A percentile compares a stretch with the other conserved stretches of the same genome.
Evolutionary conservation across 352 stramenopile species (phyloP).

Genomic region (Phytophthora tentaculata): DNA sequence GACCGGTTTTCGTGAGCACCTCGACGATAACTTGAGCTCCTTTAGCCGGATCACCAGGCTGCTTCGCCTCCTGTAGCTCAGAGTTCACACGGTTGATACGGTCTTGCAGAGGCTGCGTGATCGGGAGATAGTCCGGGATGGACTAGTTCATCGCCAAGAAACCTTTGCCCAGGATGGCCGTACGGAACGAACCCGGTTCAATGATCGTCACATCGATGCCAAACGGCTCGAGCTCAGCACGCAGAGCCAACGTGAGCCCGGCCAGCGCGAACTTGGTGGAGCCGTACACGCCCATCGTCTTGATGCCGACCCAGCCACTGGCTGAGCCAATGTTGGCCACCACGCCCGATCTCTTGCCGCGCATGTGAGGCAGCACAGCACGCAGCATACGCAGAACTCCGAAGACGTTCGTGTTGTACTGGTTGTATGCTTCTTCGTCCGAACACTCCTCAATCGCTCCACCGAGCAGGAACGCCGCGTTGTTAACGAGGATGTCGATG

Average conservation of each 20-base stretch:
- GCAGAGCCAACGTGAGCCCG: conserved; percentile 40
- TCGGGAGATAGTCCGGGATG: conserved; percentile 41
- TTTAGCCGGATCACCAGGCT: conserved; percentile 43
- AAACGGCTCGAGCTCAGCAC: conserved; percentile 41
- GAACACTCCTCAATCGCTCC: conserved; percentile 56
- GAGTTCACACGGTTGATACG: conserved; percentile 30
- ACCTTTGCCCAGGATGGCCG: conserved; percentile 43
- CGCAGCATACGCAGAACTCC: conserved; percentile 40
- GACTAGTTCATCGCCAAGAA: conserved; percentile 37
- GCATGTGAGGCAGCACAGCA: conserved; percentile 54
- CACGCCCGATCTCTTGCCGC: conserved; percentile 44
- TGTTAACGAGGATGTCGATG: conserved; percentile 65
- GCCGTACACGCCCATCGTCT: conserved; percentile 45
- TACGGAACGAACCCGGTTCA: conserved; percentile 55
- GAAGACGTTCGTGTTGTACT: conserved; percentile 58
- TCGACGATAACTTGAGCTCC: conserved; percentile 43
- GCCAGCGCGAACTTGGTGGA: conserved; percentile 51
- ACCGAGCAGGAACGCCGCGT: conserved; percentile 50
- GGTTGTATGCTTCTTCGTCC: conserved; percentile 38
- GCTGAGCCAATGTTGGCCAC: conserved; percentile 54
- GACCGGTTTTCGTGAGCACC: conserved; percentile 44
- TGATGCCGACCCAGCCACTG: conserved; percentile 32
- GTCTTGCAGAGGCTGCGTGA: conserved; percentile 30
- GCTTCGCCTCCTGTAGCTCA: conserved; percentile 8
- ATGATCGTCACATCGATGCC: conserved; percentile 54